Evolutionary conservation across 2,329 filamentous ascomycete genomes (phyloP).

Genomic region (Cercospora brassicicola): DNA sequence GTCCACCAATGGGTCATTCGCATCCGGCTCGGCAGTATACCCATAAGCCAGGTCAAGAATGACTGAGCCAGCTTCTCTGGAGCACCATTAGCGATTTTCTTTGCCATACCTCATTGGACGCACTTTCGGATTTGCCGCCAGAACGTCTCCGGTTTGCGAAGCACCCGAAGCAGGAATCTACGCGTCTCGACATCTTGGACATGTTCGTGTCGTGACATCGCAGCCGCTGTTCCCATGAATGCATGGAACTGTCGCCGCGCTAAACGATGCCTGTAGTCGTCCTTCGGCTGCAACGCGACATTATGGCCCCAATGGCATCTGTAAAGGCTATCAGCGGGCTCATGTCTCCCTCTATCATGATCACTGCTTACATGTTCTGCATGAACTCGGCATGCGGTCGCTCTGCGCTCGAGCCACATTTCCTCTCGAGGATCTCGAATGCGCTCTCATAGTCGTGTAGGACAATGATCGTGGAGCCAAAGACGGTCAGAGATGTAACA

Average conservation of each 20-base stretch:
- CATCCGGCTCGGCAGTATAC: conserved; percentile 46
- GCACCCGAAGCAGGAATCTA: conserved; percentile 47
- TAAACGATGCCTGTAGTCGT: conserved; percentile 17
- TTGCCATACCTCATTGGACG: background rate
- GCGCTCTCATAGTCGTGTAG: conserved; percentile 44
- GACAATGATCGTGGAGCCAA: conserved; percentile 47
- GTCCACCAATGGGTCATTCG: conserved; percentile 48
- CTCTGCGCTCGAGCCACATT: conserved; percentile 41
- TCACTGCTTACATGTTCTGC: conserved; percentile 14
- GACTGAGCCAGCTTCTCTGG: conserved; percentile 41
- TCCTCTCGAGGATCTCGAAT: conserved; percentile 43
- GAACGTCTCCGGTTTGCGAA: conserved; percentile 42
- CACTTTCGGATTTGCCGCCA: conserved; percentile 45
- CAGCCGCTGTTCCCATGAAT: conserved; percentile 48
- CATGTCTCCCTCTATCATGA: conserved; percentile 9
- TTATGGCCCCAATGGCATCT: conserved; percentile 43
- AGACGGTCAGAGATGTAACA: conserved; percentile 43
- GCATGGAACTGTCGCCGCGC: conserved; percentile 50
- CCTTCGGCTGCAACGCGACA: conserved; percentile 25
- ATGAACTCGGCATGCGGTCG: conserved; percentile 36
- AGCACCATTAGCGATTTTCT: background rate
- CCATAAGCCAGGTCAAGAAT: conserved; percentile 51
- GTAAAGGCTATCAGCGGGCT: background rate
- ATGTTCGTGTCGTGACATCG: conserved; percentile 43
- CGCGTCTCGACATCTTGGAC: conserved; percentile 50